phyloP scores from a whole-genome alignment of 169 alveolate genomes.

The Perkinsus olseni region DNA sequence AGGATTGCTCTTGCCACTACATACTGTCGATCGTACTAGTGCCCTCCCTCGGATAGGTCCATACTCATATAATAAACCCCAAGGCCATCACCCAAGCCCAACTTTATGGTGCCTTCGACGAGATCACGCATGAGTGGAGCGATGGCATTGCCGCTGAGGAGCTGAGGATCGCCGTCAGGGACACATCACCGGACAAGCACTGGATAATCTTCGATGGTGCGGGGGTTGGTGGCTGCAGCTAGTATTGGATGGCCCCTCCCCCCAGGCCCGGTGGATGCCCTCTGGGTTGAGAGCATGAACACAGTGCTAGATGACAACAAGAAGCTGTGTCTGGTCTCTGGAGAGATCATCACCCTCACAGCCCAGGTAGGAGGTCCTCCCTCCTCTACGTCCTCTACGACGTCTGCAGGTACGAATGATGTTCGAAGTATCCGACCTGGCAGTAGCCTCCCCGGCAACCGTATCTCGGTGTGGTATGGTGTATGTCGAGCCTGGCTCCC shows the following conservation, averaged over 20 bases:
- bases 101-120: slow-evolving; percentile 69
- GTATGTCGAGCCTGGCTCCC: slow-evolving; percentile 53
- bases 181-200: slow-evolving; percentile 41
- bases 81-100: slow-evolving; percentile 78
- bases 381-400: neutral
- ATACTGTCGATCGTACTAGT: no score
- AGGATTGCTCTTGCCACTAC: no score
- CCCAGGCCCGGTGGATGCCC: slow-evolving; percentile 73
- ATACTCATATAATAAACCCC: slow-evolving; percentile 60
- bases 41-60: slow-evolving; percentile 11
- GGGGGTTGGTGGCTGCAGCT: neutral
- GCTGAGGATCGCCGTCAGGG: slow-evolving; percentile 49
- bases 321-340: slow-evolving; percentile 54
- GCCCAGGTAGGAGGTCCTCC: slow-evolving; percentile 4
- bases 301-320: slow-evolving; percentile 79
- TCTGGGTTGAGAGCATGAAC: slow-evolving; percentile 84
- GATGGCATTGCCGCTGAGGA: slow-evolving; percentile 74
- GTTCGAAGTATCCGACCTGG: slow-evolving; percentile 67
- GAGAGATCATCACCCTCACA: slow-evolving; percentile 33
- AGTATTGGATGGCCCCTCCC: neutral
- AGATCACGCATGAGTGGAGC: slow-evolving; percentile 71
- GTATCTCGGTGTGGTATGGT: slow-evolving; percentile 77
- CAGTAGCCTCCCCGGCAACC: slow-evolving; percentile 79
- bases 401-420: slow-evolving; percentile 56
- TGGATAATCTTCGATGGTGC: slow-evolving; percentile 78